Evolutionary conservation across 306 rosid genomes (phyloP).

Genomic region (Trichosanthes cucumerina): DNA sequence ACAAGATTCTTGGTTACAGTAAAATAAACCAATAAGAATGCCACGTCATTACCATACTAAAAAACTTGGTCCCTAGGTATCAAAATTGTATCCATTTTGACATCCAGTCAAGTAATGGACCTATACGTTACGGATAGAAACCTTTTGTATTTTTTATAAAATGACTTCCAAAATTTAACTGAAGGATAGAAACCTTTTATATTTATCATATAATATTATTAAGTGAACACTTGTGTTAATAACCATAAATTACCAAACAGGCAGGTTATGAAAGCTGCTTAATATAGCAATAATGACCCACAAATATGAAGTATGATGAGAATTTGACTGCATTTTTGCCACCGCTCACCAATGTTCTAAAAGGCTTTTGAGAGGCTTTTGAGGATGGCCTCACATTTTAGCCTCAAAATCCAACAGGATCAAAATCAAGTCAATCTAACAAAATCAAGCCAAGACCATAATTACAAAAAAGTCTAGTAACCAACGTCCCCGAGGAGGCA

Average conservation of each 20-base stretch:
- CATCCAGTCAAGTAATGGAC: background rate
- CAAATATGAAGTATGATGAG: background rate
- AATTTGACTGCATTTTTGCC: background rate
- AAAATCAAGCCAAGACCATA: no score
- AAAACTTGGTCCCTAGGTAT: background rate
- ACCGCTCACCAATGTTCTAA: background rate
- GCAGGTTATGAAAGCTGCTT: background rate
- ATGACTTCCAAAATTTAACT: no score
- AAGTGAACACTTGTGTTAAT: background rate
- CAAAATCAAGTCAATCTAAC: no score
- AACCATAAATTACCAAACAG: background rate
- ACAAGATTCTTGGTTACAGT: background rate
- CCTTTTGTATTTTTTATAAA: background rate
- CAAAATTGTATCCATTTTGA: background rate
- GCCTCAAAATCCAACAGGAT: no score
- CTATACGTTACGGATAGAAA: background rate
- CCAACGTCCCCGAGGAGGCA: no score
- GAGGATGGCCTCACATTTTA: no score
- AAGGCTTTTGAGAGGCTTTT: no score
- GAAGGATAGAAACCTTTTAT: background rate
- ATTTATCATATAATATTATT: background rate
- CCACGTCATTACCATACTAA: background rate
- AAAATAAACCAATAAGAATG: background rate
- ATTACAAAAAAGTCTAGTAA: no score
- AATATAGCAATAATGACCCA: background rate